Evolutionary conservation across 2,329 filamentous ascomycete species (phyloP).

Genomic region (Nemania abortiva): DNA sequence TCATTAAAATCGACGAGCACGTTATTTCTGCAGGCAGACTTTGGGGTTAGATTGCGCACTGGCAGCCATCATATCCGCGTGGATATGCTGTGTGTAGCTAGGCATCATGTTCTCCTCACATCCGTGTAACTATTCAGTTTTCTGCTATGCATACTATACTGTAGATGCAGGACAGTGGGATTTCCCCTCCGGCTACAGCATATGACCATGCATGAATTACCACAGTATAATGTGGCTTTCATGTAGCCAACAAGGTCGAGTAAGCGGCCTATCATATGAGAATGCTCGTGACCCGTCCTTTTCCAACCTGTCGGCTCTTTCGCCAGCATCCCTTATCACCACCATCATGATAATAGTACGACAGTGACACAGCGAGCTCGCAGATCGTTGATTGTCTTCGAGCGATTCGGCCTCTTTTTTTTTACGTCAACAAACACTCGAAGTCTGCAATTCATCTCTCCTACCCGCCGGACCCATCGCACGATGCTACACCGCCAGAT

Average conservation of each 20-base stretch:
- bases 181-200: conserved; percentile 36
- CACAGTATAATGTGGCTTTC: conserved; percentile 21
- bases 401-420: conserved; percentile 30
- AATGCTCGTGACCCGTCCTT: conserved; percentile 1
- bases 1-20: conserved; percentile 31
- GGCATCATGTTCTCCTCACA: background rate
- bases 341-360: conserved; percentile 12
- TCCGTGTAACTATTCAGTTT: background rate
- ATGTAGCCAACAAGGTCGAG: conserved; percentile 12
- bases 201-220: conserved; percentile 37
- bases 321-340: conserved; percentile 6
- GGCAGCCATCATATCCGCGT: conserved; percentile 30
- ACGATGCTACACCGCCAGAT: conserved; percentile 39
- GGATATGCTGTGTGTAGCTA: conserved; percentile 2
- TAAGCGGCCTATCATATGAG: conserved; percentile 30
- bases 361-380: conserved; percentile 23
- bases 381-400: conserved; percentile 4
- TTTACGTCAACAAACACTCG: conserved; percentile 11
- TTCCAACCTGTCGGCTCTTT: conserved; percentile 22
- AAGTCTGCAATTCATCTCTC: conserved; percentile 3
- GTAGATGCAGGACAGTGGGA: conserved; percentile 33
- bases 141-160: background rate
- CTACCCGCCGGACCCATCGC: conserved; percentile 14
- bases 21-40: conserved; percentile 38
- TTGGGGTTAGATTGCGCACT: conserved; percentile 30